Evolutionary conservation across 371 early-diverging fungal genomes (phyloP), one percentile per base, ranked within the genome.

Genomic region (Globomyces sp.): DNA sequence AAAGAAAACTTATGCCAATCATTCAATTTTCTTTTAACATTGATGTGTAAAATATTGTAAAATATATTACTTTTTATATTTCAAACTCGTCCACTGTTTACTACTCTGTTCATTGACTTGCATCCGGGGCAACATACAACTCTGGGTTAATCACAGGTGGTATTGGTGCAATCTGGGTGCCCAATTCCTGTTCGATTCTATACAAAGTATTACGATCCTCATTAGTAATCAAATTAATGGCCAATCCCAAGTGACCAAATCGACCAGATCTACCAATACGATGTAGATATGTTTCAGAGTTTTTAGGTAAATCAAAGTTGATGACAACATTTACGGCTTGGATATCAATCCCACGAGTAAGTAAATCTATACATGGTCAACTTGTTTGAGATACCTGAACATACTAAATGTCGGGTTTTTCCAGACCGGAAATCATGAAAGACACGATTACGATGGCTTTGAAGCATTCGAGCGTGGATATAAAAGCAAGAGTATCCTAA

Each of bases 301-400:
- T 96, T 78, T 94, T 92, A 64, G 99, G 99, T 75, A 99, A 95
- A 80, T 99, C 99, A 89, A 97, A 99, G 87, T 99, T 99, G 84
- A 99, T 99, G 55, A 99, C 99, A 8, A 99, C 94, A 80, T 99
- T 99, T 55, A 99, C 97, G 36, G 94, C 95, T 78, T 97, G 97
- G 73, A 99, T 98, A 82, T 99, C 99, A 71, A 99, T 99, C 81
- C 99, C 99, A 71, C 99, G 89, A 2, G 99, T 96, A 66, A 98
- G 80, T 63, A 99, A 81, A 83, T 99, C 99, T 64, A 75, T 40
- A 72, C 65, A 47, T 44, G 58, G 59, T 5, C 24, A 43, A 24
- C 24, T 24, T 24, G 24, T 24, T 24, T 24, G 13, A 46, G 52
- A 6, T 68, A 85, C 89, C 83, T 50, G 97, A 92, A 79, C 96